phyloP scores from a whole-genome alignment of 179 eudicot species.

The Actinidia polygama region DNA sequence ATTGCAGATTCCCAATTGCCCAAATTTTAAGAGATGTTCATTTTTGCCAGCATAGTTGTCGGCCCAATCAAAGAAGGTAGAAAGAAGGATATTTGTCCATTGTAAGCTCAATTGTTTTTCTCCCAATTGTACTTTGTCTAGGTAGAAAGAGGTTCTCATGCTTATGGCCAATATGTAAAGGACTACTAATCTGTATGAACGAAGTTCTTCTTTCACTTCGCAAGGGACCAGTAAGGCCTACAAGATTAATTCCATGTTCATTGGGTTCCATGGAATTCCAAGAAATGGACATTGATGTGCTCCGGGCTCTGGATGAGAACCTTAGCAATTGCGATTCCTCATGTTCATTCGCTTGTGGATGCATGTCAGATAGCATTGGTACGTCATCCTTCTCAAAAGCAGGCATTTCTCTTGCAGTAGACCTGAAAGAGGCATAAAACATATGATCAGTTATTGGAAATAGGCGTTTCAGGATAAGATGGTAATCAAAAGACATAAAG shows the following conservation, averaged over 20 bases:
- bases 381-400: constrained; percentile 51
- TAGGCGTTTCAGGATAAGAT: not conserved
- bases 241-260: constrained; percentile 32
- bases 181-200: constrained; percentile 63
- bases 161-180: constrained; percentile 43
- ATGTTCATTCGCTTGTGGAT: constrained; percentile 27
- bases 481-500: not conserved
- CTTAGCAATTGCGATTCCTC: constrained; percentile 25
- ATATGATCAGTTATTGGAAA: not conserved
- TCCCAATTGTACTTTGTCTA: constrained; percentile 26
- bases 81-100: constrained; percentile 38
- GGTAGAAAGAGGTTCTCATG: constrained; percentile 37
- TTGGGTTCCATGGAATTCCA: constrained; percentile 33
- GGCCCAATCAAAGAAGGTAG: constrained; percentile 33
- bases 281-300: constrained; percentile 54
- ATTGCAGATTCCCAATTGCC: constrained; percentile 76
- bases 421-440: constrained; percentile 26
- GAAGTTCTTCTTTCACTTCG: constrained; percentile 38
- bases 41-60: constrained; percentile 41
- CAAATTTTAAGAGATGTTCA: constrained; percentile 69
- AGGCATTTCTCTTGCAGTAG: constrained; percentile 43
- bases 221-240: constrained; percentile 56
- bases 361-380: constrained; percentile 51
- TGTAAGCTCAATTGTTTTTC: constrained; percentile 25
- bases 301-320: constrained; percentile 37